Base-by-base conservation (phyloP, 352 stramenopile genomes). In the Phytopythium kandeliae region DNA sequence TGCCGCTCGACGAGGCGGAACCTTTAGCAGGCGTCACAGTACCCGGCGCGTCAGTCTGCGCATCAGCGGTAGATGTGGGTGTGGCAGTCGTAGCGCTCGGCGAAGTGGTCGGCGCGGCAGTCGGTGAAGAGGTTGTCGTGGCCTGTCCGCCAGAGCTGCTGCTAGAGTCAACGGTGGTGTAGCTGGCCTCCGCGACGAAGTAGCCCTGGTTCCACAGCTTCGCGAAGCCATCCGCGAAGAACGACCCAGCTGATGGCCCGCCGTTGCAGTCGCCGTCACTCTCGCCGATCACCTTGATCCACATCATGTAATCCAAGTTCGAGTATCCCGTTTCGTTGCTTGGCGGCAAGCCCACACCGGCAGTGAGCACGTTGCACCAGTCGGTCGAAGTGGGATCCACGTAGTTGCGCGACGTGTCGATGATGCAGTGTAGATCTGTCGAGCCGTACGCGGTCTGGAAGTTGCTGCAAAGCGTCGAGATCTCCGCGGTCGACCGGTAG, bases 331-430 rank as follows among this genome's bases (percentile, higher is more conserved):
- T 87, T 2, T 76, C 48, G 17, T 47, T 62, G 17, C 30, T 77
- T 16, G 79, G 74, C 25, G 72, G 74, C 12, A 64, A 54, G 25
- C 79, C 76, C 19, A 90, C 78, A n/a, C 74, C 79, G 1, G 67
- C 74, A 10, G 61, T 65, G 16, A 69, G 66, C 30, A 78, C 62
- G 48, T 90, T 90, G 69, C 79, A 91, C 79, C 79, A 91, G 33
- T 89, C 79, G 40, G 46, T 65, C 0, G 58, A 60, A 7, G 60
- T 57, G 0, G 60, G 59, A 2, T 55, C 62, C 28, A 69, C 67
- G 56, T 76, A 74, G 48, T 91, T 89, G 11, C 79, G 70, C 0
- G 74, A 85, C 0, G 79, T 87, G 54, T 90, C 79, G 11, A 86
- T 58, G 35, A 87, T 65, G 47, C 79, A 90, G 15, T 62, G 65